Evolutionary conservation across 192 early-diverging fungal genomes (phyloP).

Genomic region (Pilaira anomala): DNA sequence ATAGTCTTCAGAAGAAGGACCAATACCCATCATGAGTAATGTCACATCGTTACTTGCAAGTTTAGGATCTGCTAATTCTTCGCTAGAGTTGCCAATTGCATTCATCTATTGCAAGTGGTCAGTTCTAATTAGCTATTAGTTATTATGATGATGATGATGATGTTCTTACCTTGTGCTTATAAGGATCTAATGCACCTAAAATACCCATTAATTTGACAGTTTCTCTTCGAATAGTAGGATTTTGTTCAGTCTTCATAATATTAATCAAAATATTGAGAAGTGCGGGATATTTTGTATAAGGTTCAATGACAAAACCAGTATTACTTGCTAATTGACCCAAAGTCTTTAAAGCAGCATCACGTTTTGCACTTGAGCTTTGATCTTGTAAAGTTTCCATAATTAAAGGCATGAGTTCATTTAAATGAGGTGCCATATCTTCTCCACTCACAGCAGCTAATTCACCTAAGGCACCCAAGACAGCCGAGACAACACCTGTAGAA

Average conservation of each 20-base stretch:
- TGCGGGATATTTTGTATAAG: conserved; percentile 85
- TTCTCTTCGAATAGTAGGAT: conserved; percentile 69
- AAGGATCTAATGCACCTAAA: conserved; percentile 93
- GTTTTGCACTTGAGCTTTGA: conserved; percentile 77
- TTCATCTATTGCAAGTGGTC: conserved; percentile 38
- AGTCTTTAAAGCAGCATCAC: conserved; percentile 84
- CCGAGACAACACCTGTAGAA: conserved; percentile 75
- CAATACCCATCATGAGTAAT: conserved; percentile 57
- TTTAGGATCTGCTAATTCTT: conserved; percentile 48
- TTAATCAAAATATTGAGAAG: conserved; percentile 73
- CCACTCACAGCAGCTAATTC: conserved; percentile 83
- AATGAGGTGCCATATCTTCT: conserved; percentile 75
- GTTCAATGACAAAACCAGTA: conserved; percentile 86
- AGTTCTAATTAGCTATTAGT: neutral
- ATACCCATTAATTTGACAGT: conserved; percentile 90
- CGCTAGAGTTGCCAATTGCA: conserved; percentile 44
- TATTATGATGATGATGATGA: neutral
- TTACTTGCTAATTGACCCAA: conserved; percentile 81
- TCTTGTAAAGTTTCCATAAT: conserved; percentile 90
- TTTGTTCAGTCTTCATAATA: conserved; percentile 82
- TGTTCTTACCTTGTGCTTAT: conserved; percentile 57
- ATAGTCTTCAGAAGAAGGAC: conserved; percentile 85
- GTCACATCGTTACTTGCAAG: conserved; percentile 52
- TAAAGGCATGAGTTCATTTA: conserved; percentile 77
- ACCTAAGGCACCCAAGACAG: conserved; percentile 74